Evolutionary conservation across 371 early-diverging fungal genomes (phyloP).

Genomic region (Conidiobolus incongruus): DNA sequence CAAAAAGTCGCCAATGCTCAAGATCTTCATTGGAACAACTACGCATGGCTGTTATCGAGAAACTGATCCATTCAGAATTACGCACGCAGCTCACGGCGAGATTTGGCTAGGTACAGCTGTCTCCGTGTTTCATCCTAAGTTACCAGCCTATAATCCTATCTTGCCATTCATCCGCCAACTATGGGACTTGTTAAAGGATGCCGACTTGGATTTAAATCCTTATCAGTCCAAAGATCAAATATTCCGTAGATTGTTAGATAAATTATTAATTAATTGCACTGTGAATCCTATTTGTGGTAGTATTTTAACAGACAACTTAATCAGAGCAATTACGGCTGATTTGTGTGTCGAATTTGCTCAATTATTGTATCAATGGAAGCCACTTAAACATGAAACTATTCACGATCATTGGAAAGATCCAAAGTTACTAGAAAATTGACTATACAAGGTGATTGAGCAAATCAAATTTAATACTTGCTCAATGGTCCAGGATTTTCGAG

Average conservation of each 20-base stretch:
- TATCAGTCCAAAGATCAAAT: conserved; percentile 8
- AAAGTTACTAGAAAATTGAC: background rate
- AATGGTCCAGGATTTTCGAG: conserved; percentile 7
- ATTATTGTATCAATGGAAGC: background rate
- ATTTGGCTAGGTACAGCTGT: conserved; percentile 13
- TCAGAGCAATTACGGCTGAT: background rate
- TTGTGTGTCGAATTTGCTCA: background rate
- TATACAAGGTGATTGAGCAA: background rate
- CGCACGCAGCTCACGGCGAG: conserved; percentile 20
- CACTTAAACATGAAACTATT: background rate
- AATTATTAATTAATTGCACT: background rate
- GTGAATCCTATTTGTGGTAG: background rate
- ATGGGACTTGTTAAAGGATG: no score
- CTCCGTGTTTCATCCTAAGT: conserved; percentile 9
- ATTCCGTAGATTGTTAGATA: background rate
- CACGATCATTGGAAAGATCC: background rate
- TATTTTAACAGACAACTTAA: background rate
- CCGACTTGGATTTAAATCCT: background rate
- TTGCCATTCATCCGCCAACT: conserved; percentile 1
- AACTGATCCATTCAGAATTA: conserved; percentile 15
- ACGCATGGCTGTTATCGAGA: conserved; percentile 27
- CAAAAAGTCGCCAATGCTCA: conserved; percentile 7
- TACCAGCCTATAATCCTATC: background rate
- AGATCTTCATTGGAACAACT: conserved; percentile 17
- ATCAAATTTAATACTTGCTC: background rate